Conservation (phyloP, 768 basidiomycete genomes). For the Podaxis mareebaensis region DNA sequence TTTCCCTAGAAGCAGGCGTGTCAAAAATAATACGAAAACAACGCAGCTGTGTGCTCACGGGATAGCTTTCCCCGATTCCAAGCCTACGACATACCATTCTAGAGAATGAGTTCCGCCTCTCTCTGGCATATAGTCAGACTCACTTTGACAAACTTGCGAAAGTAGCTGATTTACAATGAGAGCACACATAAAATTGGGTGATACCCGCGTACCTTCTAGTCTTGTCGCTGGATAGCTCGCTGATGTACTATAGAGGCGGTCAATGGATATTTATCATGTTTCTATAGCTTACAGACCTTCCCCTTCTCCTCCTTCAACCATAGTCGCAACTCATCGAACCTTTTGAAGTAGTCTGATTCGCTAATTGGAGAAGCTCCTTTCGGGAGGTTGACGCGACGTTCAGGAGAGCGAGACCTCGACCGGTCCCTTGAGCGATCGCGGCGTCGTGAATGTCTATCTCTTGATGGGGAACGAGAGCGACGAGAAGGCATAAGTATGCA, state of each 20-base stretch:
- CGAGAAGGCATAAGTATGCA: slow-evolving; percentile 33
- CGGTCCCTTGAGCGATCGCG: slow-evolving; percentile 31
- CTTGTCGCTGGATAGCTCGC: slow-evolving; percentile 80
- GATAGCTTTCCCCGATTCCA: slow-evolving; percentile 83
- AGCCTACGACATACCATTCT: slow-evolving; percentile 38
- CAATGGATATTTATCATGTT: background rate
- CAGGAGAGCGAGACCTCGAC: slow-evolving; percentile 46
- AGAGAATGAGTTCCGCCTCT: slow-evolving; percentile 9
- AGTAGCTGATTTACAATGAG: slow-evolving; percentile 62
- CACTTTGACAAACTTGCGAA: slow-evolving; percentile 90
- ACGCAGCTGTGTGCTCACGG: slow-evolving; percentile 40
- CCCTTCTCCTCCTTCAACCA: slow-evolving; percentile 76
- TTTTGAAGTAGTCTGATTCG: slow-evolving; percentile 87
- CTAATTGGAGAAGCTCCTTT: slow-evolving; percentile 61
- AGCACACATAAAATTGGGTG: slow-evolving; percentile 21
- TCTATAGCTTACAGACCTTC: slow-evolving; percentile 34
- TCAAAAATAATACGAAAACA: background rate
- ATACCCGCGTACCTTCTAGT: slow-evolving; percentile 61
- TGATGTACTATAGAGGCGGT: slow-evolving; percentile 64
- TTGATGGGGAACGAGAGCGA: slow-evolving; percentile 37
- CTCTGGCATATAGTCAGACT: slow-evolving; percentile 16
- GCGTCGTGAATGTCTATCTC: slow-evolving; percentile 18
- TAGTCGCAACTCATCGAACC: slow-evolving; percentile 80
- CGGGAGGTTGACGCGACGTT: slow-evolving; percentile 48
- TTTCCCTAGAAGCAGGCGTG: slow-evolving; percentile 19